Conservation (phyloP, 2,329 filamentous ascomycete genomes). For the Endoconidiophora laricicola region DNA sequence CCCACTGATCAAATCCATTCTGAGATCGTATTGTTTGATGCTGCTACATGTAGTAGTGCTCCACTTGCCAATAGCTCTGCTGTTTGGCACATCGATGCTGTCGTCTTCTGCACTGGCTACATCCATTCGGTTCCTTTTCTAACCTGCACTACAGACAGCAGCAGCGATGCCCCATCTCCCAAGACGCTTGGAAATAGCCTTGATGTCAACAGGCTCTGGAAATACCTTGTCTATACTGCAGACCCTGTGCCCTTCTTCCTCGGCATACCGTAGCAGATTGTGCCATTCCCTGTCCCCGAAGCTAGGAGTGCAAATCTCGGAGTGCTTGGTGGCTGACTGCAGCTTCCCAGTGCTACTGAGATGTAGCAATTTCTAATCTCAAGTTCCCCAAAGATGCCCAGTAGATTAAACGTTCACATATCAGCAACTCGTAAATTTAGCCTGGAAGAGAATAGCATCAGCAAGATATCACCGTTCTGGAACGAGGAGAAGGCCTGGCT, state of each 20-base stretch:
- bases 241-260: conserved; percentile 42
- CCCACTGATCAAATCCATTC: conserved; percentile 29
- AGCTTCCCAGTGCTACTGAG: conserved; percentile 30
- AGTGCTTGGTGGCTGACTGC: conserved; percentile 36
- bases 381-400: conserved; percentile 46
- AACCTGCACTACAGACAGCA: conserved; percentile 19
- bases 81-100: conserved; percentile 37
- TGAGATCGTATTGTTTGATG: conserved; percentile 32
- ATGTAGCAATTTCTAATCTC: conserved; percentile 40
- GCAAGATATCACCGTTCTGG: conserved; percentile 25
- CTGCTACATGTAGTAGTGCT: conserved; percentile 24
- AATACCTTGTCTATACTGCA: conserved; percentile 37
- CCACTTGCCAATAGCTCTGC: conserved; percentile 38
- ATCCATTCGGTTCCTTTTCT: conserved; percentile 47
- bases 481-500: conserved; percentile 24
- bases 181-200: conserved; percentile 34
- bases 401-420: conserved; percentile 41
- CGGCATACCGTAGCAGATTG: conserved; percentile 32
- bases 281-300: conserved; percentile 54
- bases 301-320: conserved; percentile 50
- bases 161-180: conserved; percentile 17
- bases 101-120: conserved; percentile 53
- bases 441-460: conserved; percentile 22
- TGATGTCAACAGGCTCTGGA: conserved; percentile 37
- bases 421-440: conserved; percentile 19